Evolutionary conservation across 2,329 filamentous ascomycete genomes (phyloP).

Genomic region (Cryphonectria nitschkei): DNA sequence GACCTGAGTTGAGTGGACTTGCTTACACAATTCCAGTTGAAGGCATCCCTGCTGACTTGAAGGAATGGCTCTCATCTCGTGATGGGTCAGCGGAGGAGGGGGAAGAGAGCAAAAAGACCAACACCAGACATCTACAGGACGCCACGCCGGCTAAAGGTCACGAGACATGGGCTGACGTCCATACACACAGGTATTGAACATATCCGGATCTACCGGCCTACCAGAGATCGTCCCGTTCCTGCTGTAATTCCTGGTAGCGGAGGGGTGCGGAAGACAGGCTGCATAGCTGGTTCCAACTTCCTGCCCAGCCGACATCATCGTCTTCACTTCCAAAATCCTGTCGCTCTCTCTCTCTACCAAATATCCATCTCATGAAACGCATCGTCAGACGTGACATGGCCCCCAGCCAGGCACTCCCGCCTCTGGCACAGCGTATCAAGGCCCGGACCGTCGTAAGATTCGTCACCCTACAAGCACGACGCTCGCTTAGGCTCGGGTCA

Average conservation of each 20-base stretch:
- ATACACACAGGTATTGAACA: background rate
- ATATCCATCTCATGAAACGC: background rate
- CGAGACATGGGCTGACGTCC: background rate
- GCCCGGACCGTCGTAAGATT: background rate
- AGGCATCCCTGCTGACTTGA: conserved; percentile 4
- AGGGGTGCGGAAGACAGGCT: background rate
- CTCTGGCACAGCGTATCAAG: background rate
- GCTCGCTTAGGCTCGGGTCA: background rate
- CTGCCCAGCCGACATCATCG: background rate
- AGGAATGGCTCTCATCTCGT: background rate
- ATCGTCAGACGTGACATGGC: background rate
- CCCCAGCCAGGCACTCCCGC: background rate
- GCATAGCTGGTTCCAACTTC: background rate
- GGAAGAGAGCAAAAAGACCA: background rate
- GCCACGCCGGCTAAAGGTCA: conserved; percentile 1
- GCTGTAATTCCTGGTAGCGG: background rate
- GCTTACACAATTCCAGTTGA: background rate
- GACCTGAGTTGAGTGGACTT: background rate
- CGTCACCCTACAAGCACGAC: background rate
- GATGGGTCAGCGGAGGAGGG: background rate
- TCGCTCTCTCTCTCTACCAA: background rate
- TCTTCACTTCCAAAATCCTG: too few relatives aligned
- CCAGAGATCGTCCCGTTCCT: background rate
- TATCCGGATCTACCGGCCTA: background rate
- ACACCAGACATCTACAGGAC: background rate